Evolutionary conservation across 495 filamentous ascomycete species (phyloP).

Genomic region (Trichocladium antarcticum): DNA sequence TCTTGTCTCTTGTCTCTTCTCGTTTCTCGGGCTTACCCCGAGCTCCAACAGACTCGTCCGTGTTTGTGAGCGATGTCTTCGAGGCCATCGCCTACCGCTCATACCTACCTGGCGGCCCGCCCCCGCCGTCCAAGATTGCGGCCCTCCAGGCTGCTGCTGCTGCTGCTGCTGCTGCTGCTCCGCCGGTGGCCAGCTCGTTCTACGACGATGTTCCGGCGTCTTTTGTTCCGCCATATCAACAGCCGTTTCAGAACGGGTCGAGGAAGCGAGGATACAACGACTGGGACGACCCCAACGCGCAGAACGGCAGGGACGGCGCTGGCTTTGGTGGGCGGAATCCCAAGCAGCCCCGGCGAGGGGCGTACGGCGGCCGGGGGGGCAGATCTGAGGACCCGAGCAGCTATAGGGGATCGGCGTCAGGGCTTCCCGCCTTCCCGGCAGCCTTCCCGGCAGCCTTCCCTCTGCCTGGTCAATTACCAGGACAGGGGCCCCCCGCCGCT

Average conservation of each 20-base stretch:
- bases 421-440: constrained; percentile 7
- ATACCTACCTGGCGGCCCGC: constrained; percentile 46
- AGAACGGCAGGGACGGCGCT: constrained; percentile 17
- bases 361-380: constrained; percentile 45
- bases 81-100: constrained; percentile 53
- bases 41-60: constrained; percentile 45
- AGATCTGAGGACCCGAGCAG: constrained; percentile 25
- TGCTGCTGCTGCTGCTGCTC: constrained; percentile 16
- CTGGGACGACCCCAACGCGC: constrained; percentile 29
- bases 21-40: neutral
- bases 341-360: constrained; percentile 67
- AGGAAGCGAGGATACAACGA: constrained; percentile 25
- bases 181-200: constrained; percentile 8
- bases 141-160: constrained; percentile 11
- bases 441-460: constrained; percentile 9
- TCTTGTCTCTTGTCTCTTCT: neutral
- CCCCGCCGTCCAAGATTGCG: constrained; percentile 28
- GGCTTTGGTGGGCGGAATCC: constrained; percentile 39
- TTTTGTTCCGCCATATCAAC: constrained; percentile 1
- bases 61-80: constrained; percentile 84
- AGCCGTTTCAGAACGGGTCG: constrained; percentile 13
- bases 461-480: neutral
- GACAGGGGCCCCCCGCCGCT: neutral
- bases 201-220: constrained; percentile 20
- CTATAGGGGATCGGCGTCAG: neutral